Base-by-base conservation (phyloP, 1,139 yeast species). In the Scheffersomyces quercinus region DNA sequence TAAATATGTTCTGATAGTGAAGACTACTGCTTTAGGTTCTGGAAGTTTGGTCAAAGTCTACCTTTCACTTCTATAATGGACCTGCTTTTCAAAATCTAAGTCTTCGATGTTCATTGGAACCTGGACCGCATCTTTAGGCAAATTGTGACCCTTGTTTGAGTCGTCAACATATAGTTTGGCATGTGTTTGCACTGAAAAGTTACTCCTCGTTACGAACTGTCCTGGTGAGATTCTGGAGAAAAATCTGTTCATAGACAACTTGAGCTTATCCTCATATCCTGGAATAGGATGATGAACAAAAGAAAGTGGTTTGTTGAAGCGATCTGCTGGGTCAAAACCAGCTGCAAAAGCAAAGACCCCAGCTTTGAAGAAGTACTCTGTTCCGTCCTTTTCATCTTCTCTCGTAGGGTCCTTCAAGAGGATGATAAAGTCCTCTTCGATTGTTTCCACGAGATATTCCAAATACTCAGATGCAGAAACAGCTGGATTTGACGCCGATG, bases 281-380 rank as follows among this genome's bases (percentile, higher is more conserved):
- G 89, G 89, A 24, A 84, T 83, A 0, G 88, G 88, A 12, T 65
- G 74, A 52, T 84, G 89, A 36, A 83, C 75, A 29, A 60, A 58
- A 0, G 84, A 72, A 42, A 82, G 58, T 2, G 85, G 85, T 38
- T 61, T 69, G 48, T 80, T 71, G 55, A 84, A 73, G 45, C 85
- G 75, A 33, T 68, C 73, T 6, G 60, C 55, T 2, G 91, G 93
- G 51, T 83, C 77, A 59, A 87, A 87, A 0, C 93, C 95, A 3
- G 87, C 83, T 0, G 95, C 90, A 65, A 84, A 85, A 3, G 82
- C 82, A 56, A 84, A 78, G 0, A 81, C 68, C 0, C 88, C 88
- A 0, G 80, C 86, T 48, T 85, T 76, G 55, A 84, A 72, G 45
- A 73, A 73, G 59, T 84, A 85, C 60, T 85, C 88, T 9, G 72